phyloP scores from a whole-genome alignment of 2,329 filamentous ascomycete genomes.

The Cyphellophora attinorum region DNA sequence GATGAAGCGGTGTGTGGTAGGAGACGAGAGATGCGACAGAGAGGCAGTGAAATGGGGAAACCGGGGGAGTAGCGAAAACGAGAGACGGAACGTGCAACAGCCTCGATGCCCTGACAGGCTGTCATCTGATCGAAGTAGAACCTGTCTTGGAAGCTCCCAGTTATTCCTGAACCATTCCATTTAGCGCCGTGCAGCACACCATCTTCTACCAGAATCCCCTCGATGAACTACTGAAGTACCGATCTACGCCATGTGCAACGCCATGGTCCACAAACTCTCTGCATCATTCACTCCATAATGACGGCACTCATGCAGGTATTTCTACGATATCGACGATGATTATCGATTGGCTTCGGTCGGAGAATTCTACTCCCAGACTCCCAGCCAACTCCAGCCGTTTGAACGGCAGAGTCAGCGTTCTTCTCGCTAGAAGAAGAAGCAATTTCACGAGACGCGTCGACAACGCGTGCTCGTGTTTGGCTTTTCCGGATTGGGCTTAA shows the following conservation, averaged over 20 bases:
- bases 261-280: neutral
- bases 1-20: neutral
- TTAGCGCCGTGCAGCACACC: neutral
- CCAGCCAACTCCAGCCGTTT: conserved; percentile 1
- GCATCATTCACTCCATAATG: too few species aligned
- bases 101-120: too few species aligned
- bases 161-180: too few species aligned
- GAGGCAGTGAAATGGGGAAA: too few species aligned
- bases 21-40: too few species aligned
- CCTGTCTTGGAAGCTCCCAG: too few species aligned
- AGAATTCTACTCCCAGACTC: conserved; percentile 6
- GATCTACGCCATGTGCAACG: neutral
- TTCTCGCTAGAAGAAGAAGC: neutral
- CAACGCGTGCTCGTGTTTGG: neutral
- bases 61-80: too few species aligned
- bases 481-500: neutral
- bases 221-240: neutral
- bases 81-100: too few species aligned
- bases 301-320: too few species aligned
- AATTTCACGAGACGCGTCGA: neutral
- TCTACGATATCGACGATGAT: too few species aligned
- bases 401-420: too few species aligned
- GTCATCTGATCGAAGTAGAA: too few species aligned
- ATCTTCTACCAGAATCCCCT: neutral
- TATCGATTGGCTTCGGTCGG: conserved; percentile 7